phyloP scores from a whole-genome alignment of 257 asterid species.

The Solanum sejunctum region DNA sequence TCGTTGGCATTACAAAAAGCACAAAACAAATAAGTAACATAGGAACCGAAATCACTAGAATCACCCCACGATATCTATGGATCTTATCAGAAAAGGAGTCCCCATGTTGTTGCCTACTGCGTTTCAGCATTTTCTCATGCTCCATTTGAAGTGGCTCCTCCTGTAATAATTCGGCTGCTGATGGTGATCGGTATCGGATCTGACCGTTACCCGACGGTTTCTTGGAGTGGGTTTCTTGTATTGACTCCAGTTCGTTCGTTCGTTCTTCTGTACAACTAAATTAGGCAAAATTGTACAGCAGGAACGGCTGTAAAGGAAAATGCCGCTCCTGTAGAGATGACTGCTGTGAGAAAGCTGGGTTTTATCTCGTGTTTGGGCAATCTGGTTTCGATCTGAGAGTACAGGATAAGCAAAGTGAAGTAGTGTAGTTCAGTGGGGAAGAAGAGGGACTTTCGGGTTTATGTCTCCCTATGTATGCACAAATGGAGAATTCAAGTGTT shows the following conservation, averaged over 20 bases:
- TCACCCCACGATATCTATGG: constrained; percentile 57
- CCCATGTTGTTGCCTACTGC: constrained; percentile 13
- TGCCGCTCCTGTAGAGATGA: background rate
- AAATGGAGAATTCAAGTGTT: background rate
- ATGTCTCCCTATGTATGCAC: background rate
- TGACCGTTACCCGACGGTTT: constrained; percentile 80
- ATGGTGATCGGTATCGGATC: constrained; percentile 94
- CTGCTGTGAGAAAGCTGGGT: background rate
- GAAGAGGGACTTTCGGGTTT: background rate
- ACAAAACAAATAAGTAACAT: constrained; percentile 17
- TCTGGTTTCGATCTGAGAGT: background rate
- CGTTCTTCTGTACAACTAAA: background rate
- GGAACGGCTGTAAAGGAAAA: background rate
- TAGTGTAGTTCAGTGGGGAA: background rate
- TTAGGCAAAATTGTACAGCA: background rate
- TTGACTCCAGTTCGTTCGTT: constrained; percentile 28
- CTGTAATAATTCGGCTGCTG: constrained; percentile 59
- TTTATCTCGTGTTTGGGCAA: background rate
- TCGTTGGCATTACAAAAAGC: constrained; percentile 21
- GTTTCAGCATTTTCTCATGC: constrained; percentile 37
- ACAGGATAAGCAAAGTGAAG: background rate
- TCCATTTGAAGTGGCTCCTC: constrained; percentile 33
- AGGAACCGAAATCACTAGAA: constrained; percentile 58
- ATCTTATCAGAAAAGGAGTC: constrained; percentile 45
- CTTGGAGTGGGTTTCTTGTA: constrained; percentile 28